Base-by-base conservation (phyloP, 1,284 basidiomycete genomes). In the Vanrija pseudolonga region DNA sequence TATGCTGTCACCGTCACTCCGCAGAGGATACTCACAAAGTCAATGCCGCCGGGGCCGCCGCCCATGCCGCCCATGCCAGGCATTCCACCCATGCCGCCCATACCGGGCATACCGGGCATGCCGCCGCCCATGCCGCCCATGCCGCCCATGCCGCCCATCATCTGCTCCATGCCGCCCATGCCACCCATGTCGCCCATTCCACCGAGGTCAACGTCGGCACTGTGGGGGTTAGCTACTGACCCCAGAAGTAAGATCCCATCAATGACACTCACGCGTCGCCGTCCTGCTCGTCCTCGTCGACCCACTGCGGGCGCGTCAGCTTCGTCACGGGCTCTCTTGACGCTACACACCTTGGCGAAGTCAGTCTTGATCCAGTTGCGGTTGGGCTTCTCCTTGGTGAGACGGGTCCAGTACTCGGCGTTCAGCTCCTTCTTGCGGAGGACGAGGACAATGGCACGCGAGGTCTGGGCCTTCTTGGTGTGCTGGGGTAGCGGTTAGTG, bases 241-340 rank as follows among this genome's bases (percentile, higher is more conserved):
- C 12, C 17, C 32, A 28, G 28, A n/a, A 0, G 26, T 15, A 14
- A 32, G 32, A 32, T 9, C n/a, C 32, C 14, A 15, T 15, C 14
- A 4, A 32, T 32, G 45, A 44, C 15, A 67, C 68, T 67, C 51
- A 71, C 68, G 78, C 58, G 41, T 68, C 74, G 51, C 68, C 86
- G 32, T 90, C 87, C 78, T 96, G 92, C 76, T 96, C 92, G 70
- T 96, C 92, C 79, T 96, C 92, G 71, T 95, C 92, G 48, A 88
- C 87, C 91, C 91, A 96, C 78, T 53, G 51, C 14, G 6, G 6
- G 37, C 73, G 59, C 19, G 42, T 45, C 9, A 23, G 32, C 19
- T 26, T 43, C 26, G 24, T 17, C 32, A 51, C 61, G 45, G 41
- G 44, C 47, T 26, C 45, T 4, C 46, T n/a, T 18, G 7, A 26